Evolutionary conservation across 371 early-diverging fungal genomes (phyloP).

Genomic region (Umbelopsis sp.): DNA sequence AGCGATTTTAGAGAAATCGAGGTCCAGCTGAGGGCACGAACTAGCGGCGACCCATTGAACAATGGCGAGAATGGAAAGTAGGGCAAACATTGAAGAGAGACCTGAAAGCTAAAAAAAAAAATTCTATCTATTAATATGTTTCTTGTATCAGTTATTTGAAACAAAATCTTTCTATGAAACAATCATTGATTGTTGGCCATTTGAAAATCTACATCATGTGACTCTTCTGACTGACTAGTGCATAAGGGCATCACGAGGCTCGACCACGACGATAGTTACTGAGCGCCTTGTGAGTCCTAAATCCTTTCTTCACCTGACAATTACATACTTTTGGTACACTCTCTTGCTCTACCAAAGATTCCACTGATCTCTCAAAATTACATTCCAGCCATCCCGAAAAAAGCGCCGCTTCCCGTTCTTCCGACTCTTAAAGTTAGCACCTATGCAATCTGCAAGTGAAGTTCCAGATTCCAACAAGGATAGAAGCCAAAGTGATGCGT

Average conservation of each 20-base stretch:
- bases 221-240: neutral
- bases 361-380: neutral
- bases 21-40: neutral
- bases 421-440: neutral
- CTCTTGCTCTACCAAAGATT: too few relatives aligned
- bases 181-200: neutral
- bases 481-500: neutral
- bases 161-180: too few relatives aligned
- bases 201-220: neutral
- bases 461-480: neutral
- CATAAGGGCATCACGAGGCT: neutral
- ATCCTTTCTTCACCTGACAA: conserved; percentile 4
- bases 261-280: neutral
- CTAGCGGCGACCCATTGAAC: neutral
- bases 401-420: neutral
- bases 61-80: neutral
- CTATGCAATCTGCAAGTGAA: neutral
- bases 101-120: too few relatives aligned
- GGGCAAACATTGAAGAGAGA: neutral
- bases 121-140: too few relatives aligned
- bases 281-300: conserved; percentile 11
- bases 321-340: neutral
- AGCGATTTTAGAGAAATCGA: conserved; percentile 11
- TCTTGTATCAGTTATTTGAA: too few relatives aligned
- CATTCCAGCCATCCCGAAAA: neutral